Evolutionary conservation across 1,284 basidiomycete genomes (phyloP), one percentile per base, ranked within the genome.

Genomic region (Tetrapyrgos nigripes): DNA sequence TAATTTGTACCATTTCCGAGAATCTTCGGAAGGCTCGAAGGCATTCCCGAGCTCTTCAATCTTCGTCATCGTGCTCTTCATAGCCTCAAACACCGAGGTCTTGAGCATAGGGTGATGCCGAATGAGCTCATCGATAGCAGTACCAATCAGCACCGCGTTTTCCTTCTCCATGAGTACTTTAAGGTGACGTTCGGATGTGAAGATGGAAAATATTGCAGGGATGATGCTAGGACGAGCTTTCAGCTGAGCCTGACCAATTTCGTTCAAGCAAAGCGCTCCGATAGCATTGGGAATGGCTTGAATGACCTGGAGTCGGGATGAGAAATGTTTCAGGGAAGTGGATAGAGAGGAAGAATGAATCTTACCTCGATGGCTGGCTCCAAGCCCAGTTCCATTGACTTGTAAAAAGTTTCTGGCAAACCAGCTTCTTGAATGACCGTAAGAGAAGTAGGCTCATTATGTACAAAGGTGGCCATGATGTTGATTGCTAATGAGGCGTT

Each of bases 391-490:
- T 97, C 94, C 55, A 99, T 86, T 4, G 91, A 85, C 57, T 85
- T 83, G 73, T 96, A 97, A 64, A 99, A 93, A 0, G 89, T 85
- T 68, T 97, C 93, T 1, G 97, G 97, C 2, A 99, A 76, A 26
- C 91, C 88, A 50, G 89, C 85, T 74, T 99, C 97, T 74, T 99
- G 97, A 37, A 99, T 89, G 53, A 96, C 92, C 1, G 87, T 79
- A 57, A 99, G 80, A 13, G 94, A 97, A 0, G 97, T 98, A 10
- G 97, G 97, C 76, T 99, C 97, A 68, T 98, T 99, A 81, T 99
- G 97, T 17, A 99, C 91, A 73, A 99, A 98, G 0, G 96, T 96
- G 4, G 97, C 90, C 90, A 98, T 96, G 71, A 98, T 93, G 75
- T 97, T 97, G 80, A 98, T 94, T 1, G 94, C 94, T 93, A 68